phyloP scores from a whole-genome alignment of 2,329 filamentous ascomycete species.

The Fusarium sp. region DNA sequence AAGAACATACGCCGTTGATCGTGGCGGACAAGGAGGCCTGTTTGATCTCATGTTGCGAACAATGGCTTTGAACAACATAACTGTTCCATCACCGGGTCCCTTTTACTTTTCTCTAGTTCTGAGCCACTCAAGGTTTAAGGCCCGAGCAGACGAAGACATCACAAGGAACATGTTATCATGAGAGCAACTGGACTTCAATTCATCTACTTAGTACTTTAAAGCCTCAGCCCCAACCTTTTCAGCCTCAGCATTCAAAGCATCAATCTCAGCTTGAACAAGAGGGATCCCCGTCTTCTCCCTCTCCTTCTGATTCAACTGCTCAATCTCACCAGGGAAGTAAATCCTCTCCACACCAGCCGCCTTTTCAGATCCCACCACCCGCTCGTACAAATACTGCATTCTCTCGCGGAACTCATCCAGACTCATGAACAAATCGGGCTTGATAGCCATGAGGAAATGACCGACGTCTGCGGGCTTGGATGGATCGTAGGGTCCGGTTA shows the following conservation, averaged over 20 bases:
- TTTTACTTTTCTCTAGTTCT: too few species aligned
- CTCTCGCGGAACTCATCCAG: slow-evolving; percentile 75
- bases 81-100: neutral
- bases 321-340: slow-evolving; percentile 72
- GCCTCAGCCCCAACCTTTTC: slow-evolving; percentile 54
- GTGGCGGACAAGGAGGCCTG: neutral
- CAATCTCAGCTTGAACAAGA: slow-evolving; percentile 67
- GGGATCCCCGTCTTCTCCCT: slow-evolving; percentile 69
- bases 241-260: slow-evolving; percentile 67
- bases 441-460: slow-evolving; percentile 78
- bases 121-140: too few species aligned
- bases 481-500: slow-evolving; percentile 81
- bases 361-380: slow-evolving; percentile 65
- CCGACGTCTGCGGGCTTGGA: slow-evolving; percentile 77
- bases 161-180: neutral
- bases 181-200: neutral
- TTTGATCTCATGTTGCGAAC: neutral
- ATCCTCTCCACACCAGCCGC: slow-evolving; percentile 68
- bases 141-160: too few species aligned
- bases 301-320: slow-evolving; percentile 65
- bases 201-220: slow-evolving; percentile 9
- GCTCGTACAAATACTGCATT: slow-evolving; percentile 67
- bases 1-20: neutral
- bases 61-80: neutral
- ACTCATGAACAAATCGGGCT: slow-evolving; percentile 79